phyloP scores from a whole-genome alignment of 768 basidiomycete species.

The Cyathus striatus region DNA sequence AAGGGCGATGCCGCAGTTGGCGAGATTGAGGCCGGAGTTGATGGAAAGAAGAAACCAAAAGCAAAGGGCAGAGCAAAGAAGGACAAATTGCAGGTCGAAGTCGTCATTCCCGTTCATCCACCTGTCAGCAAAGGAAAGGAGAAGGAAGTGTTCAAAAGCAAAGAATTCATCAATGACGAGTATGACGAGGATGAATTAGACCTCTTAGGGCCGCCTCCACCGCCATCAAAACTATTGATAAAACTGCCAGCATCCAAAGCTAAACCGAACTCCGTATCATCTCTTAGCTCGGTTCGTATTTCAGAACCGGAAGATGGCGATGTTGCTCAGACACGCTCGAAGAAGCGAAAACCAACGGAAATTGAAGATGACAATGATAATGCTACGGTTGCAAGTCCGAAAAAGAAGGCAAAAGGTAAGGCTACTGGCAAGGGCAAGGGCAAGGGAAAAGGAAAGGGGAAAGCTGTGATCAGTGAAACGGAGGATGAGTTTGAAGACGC shows the following conservation, averaged over 20 bases:
- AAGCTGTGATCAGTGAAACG: conserved; percentile 18
- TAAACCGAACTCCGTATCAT: conserved; percentile 11
- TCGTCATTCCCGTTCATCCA: conserved; percentile 12
- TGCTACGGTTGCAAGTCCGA: conserved; percentile 4
- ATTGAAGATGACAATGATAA: conserved; percentile 15
- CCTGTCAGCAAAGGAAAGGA: conserved; percentile 23
- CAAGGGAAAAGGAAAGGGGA: conserved; percentile 16
- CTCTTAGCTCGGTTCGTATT: conserved; percentile 18
- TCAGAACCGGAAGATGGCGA: conserved; percentile 18
- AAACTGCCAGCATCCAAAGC: not conserved
- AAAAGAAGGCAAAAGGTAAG: conserved; percentile 9
- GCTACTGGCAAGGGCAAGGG: conserved; percentile 9
- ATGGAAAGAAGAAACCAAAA: not conserved
- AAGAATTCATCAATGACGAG: conserved; percentile 36
- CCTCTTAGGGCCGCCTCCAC: not conserved
- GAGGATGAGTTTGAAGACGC: conserved; percentile 27
- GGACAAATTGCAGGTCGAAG: conserved; percentile 15
- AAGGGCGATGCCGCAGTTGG: conserved; percentile 1
- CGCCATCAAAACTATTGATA: conserved; percentile 1
- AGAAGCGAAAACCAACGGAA: conserved; percentile 19
- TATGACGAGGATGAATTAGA: conserved; percentile 13
- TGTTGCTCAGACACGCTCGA: conserved; percentile 8
- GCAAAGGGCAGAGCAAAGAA: conserved; percentile 6
- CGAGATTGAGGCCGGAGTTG: conserved; percentile 1
- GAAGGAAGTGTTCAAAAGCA: conserved; percentile 34